A percentile compares a stretch with the other conserved stretches of the same genome.
Conservation (phyloP, 2,329 filamentous ascomycete species). For the Apiospora marii region DNA sequence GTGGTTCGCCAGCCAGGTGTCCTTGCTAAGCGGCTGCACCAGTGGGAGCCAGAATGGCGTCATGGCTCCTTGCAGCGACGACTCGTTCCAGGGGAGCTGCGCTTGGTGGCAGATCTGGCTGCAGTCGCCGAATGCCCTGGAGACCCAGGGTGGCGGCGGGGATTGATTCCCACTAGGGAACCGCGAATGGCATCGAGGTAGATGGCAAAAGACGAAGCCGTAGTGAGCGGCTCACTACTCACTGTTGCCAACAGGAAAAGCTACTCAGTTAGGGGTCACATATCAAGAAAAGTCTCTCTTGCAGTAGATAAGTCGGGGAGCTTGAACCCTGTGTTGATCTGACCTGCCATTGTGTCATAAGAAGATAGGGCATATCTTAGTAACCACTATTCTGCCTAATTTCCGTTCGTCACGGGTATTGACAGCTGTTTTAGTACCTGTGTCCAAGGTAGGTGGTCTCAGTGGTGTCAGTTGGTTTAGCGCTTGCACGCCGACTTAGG, state of each 20-base stretch:
- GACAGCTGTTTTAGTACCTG: neutral
- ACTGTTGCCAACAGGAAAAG: no score
- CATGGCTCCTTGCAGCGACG: constrained; percentile 10
- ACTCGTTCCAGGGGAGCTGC: neutral
- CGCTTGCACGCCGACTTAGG: neutral
- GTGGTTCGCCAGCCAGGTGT: neutral
- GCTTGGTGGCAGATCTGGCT: constrained; percentile 23
- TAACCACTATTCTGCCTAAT: no score
- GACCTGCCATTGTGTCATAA: no score
- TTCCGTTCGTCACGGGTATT: neutral
- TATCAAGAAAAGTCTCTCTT: no score
- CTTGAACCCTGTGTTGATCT: no score
- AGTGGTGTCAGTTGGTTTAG: neutral
- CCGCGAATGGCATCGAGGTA: no score
- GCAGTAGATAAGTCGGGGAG: no score
- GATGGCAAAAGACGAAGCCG: no score
- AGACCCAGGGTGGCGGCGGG: neutral
- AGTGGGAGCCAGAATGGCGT: neutral
- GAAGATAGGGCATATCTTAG: no score
- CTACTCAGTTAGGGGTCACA: no score
- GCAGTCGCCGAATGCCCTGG: neutral
- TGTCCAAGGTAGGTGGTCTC: neutral
- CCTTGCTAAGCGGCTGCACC: neutral
- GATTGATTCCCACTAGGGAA: neutral
- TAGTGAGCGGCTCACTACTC: no score